Base-by-base conservation (phyloP, 164 flowering plant species). In the Vitis rotundifolia region DNA sequence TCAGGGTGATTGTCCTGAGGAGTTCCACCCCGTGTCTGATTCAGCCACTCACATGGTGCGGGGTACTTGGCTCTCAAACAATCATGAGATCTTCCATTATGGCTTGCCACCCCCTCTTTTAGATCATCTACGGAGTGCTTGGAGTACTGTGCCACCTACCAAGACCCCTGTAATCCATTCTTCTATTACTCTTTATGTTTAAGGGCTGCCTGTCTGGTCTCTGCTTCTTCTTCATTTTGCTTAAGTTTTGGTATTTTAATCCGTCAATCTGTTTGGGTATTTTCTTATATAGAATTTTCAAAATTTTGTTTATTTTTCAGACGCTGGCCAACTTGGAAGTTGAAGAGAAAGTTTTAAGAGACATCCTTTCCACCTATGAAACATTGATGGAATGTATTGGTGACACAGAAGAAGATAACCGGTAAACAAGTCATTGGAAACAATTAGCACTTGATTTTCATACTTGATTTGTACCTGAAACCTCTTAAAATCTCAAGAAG, bases 41-140 rank as follows among this genome's bases (percentile, higher is more conserved):
- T 81, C 88, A 88, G 80, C 73, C 68, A 81, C 79, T 63, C 97
- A 94, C 79, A 92, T 94, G 98, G 93, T 92, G 62, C 84, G 95
- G 61, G 92, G 90, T 53, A 91, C 98, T 68, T 89, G 94, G 92
- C 71, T 87, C 18, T 89, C 92, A 57, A 80, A 78, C 28, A 84
- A 83, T 64, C 86, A 86, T 47, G 76, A 72, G 22, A 80, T 87
- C 62, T 89, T 86, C 67, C 69, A 81, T 70, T 92, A 92, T 76
- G 98, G 97, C 11, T 75, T 94, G 78, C 98, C 98, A 11, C 26
- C 89, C 55, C 86, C 89, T 19, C 79, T 94, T 49, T 68, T 94
- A 55, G 85, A 86, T 63, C 72, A 76, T 78, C 80, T 94, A 7
- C 83, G 93, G n/a, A 76, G 61, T 48, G 80, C 84, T 67, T 70